These are phyloP conservation scores for Phytophthora sojae DNA, from an alignment of 352 stramenopile species.

Conservation along the genomic window DNA sequence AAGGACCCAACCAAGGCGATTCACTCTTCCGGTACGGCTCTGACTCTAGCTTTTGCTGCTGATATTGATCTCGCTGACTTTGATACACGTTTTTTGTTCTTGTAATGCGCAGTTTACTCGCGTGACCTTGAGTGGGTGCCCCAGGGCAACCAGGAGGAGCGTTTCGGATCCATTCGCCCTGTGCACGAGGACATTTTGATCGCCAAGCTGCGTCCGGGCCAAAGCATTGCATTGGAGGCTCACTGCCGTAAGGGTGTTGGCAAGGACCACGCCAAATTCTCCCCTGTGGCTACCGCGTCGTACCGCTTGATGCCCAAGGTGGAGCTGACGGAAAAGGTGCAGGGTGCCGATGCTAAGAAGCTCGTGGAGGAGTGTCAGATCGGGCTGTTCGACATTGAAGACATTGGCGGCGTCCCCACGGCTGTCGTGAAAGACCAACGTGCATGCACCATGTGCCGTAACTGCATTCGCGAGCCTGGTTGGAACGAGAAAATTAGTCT, in stretches of 20 bases:
- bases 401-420: slow-evolving; percentile 74
- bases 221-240: slow-evolving; percentile 96
- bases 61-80: not conserved
- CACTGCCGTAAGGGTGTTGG: slow-evolving; percentile 95
- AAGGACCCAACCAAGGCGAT: slow-evolving; percentile 74
- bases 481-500: slow-evolving; percentile 93
- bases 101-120: slow-evolving; percentile 84
- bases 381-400: slow-evolving; percentile 93
- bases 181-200: slow-evolving; percentile 97
- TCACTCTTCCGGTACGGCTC: slow-evolving; percentile 57
- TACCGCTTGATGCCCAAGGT: slow-evolving; percentile 94
- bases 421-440: slow-evolving; percentile 88
- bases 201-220: slow-evolving; percentile 95
- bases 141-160: slow-evolving; percentile 96
- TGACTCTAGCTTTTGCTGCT: not conserved
- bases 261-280: slow-evolving; percentile 99
- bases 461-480: slow-evolving; percentile 93
- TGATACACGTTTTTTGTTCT: slow-evolving; percentile 4
- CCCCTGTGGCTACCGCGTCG: slow-evolving; percentile 95
- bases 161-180: slow-evolving; percentile 84
- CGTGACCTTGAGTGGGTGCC: slow-evolving; percentile 96
- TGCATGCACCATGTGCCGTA: slow-evolving; percentile 96
- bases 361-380: slow-evolving; percentile 78
- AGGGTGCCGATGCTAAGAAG: slow-evolving; percentile 67
- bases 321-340: slow-evolving; percentile 69